A percentile compares a stretch with the other conserved stretches of the same genome.
phyloP scores from a whole-genome alignment of 2,329 filamentous ascomycete genomes.

The Xylariaceae sp. region DNA sequence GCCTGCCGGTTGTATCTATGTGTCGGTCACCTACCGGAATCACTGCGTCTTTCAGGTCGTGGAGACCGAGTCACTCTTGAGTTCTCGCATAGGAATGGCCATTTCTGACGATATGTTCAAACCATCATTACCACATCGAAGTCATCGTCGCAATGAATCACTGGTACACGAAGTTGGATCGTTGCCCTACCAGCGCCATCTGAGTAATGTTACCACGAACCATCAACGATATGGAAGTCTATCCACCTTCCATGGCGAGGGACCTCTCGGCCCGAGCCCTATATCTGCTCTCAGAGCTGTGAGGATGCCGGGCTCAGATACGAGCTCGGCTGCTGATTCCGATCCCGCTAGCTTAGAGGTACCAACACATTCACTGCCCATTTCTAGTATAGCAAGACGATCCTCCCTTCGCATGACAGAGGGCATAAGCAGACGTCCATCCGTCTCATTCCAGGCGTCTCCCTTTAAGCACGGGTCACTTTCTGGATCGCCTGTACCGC shows the following conservation, averaged over 20 bases:
- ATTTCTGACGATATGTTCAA: slow-evolving; percentile 83
- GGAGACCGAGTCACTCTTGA: slow-evolving; percentile 83
- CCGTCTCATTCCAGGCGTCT: slow-evolving; percentile 70
- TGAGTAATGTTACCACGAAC: slow-evolving; percentile 49
- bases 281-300: slow-evolving; percentile 75
- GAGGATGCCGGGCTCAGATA: slow-evolving; percentile 55
- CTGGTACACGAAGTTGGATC: slow-evolving; percentile 60
- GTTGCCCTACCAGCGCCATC: slow-evolving; percentile 59
- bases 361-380: slow-evolving; percentile 50
- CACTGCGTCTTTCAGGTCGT: slow-evolving; percentile 90
- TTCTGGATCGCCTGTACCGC: slow-evolving; percentile 72
- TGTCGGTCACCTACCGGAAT: slow-evolving; percentile 76
- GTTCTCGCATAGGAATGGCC: slow-evolving; percentile 81
- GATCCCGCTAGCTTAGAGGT: slow-evolving; percentile 42
- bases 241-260: slow-evolving; percentile 83
- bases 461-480: slow-evolving; percentile 95
- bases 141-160: slow-evolving; percentile 36
- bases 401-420: slow-evolving; percentile 44
- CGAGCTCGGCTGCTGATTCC: slow-evolving; percentile 54
- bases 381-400: slow-evolving; percentile 35
- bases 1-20: slow-evolving; percentile 76
- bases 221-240: slow-evolving; percentile 84
- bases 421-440: slow-evolving; percentile 62
- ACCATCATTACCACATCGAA: slow-evolving; percentile 63
- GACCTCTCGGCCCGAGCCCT: slow-evolving; percentile 72